Conservation (phyloP, 129 eudicot species). For the Chrysanthemum lavandulifolium region DNA sequence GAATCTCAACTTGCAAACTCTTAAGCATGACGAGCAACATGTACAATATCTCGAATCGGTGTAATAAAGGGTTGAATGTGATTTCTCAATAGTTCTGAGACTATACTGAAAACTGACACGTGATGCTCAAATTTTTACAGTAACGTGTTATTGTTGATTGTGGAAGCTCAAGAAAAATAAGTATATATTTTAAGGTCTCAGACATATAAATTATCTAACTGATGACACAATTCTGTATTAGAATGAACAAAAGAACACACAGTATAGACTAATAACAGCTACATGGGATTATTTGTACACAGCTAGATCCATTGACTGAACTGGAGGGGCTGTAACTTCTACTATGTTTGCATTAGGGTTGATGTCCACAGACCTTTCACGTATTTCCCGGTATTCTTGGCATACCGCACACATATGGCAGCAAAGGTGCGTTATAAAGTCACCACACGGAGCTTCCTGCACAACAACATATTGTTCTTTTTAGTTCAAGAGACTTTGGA, state of each 20-base stretch:
- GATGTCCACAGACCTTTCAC: constrained; percentile 59
- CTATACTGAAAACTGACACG: no score
- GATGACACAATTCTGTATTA: not conserved
- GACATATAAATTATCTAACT: not conserved
- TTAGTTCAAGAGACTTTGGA: not conserved
- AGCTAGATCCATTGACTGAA: constrained; percentile 66
- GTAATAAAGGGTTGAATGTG: no score
- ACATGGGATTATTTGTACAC: constrained; percentile 12
- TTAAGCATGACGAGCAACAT: no score
- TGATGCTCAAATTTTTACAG: no score
- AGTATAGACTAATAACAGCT: not conserved
- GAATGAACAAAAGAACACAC: not conserved
- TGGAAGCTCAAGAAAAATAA: not conserved
- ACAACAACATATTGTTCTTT: not conserved
- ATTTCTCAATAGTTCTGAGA: no score
- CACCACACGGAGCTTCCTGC: constrained; percentile 95
- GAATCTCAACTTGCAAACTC: no score
- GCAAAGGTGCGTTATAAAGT: constrained; percentile 69
- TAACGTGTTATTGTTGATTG: not conserved
- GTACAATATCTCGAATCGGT: no score
- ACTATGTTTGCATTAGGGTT: constrained; percentile 32
- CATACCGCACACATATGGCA: constrained; percentile 85
- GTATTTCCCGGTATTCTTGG: constrained; percentile 90
- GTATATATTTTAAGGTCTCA: no score
- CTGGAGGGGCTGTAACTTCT: constrained; percentile 62